phyloP scores from a whole-genome alignment of 306 rosid genomes.

The Fagus sylvatica region DNA sequence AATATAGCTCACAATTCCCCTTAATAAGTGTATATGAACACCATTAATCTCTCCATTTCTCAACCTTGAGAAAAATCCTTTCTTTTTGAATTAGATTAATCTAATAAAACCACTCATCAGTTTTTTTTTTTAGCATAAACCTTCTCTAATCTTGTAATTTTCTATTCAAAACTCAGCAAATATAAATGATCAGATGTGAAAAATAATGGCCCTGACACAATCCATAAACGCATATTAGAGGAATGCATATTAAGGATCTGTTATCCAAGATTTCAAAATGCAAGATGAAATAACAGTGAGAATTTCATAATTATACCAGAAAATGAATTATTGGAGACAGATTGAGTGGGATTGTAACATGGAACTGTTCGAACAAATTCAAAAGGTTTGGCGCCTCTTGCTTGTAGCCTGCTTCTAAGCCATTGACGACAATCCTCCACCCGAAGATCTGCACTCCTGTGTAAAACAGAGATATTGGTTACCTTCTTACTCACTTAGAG shows the following conservation, averaged over 20 bases:
- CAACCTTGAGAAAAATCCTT: neutral
- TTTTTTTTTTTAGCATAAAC: neutral
- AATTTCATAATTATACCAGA: constrained; percentile 41
- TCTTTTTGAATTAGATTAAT: neutral
- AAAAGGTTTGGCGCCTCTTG: constrained; percentile 72
- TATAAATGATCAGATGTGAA: neutral
- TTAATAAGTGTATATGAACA: neutral
- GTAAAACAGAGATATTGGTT: constrained; percentile 26
- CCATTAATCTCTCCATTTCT: too few relatives aligned
- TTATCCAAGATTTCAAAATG: neutral
- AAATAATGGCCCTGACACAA: constrained; percentile 17
- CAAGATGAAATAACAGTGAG: neutral
- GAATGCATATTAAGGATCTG: neutral
- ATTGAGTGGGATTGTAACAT: constrained; percentile 57
- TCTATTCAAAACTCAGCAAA: neutral
- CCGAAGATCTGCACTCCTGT: constrained; percentile 51
- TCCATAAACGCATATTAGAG: neutral
- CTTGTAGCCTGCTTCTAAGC: constrained; percentile 66
- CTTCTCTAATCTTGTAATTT: neutral
- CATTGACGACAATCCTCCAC: constrained; percentile 67
- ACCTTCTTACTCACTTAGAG: neutral
- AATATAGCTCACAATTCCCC: neutral
- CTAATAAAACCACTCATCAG: neutral
- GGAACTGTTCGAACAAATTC: constrained; percentile 76
- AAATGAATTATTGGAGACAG: constrained; percentile 32